Conservation (phyloP, 140 eudicot genomes). For the Stevia rebaudiana region DNA sequence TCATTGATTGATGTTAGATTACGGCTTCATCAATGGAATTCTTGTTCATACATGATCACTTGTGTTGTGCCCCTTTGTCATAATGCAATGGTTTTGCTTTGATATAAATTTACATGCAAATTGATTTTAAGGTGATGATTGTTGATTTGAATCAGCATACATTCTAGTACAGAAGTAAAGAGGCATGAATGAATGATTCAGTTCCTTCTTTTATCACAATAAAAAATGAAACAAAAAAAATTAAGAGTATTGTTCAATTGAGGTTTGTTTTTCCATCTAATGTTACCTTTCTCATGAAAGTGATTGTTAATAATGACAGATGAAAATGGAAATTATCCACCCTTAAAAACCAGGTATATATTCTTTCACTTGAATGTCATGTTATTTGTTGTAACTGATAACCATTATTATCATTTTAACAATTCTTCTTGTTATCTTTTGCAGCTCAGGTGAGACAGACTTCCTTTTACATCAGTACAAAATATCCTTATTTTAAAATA, state of each 20-base stretch:
- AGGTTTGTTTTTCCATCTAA: background rate
- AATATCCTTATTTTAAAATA: background rate
- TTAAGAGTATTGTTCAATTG: background rate
- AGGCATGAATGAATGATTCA: too few relatives aligned
- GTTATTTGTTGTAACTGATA: background rate
- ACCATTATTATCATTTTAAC: slow-evolving; percentile 16
- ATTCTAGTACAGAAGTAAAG: too few relatives aligned
- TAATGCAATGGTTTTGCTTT: too few relatives aligned
- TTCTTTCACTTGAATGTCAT: slow-evolving; percentile 6
- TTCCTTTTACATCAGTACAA: slow-evolving; percentile 23
- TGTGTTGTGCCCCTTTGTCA: too few relatives aligned
- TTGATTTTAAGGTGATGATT: too few relatives aligned
- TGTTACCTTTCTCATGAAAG: background rate
- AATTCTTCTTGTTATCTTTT: slow-evolving; percentile 19
- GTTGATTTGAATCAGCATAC: background rate
- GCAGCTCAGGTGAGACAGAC: slow-evolving; percentile 62
- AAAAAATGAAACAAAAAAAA: too few relatives aligned
- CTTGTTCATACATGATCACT: too few relatives aligned
- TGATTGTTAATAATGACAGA: slow-evolving; percentile 30
- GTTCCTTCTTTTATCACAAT: too few relatives aligned
- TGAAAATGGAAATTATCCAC: slow-evolving; percentile 47
- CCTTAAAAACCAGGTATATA: slow-evolving; percentile 43
- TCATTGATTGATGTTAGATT: too few relatives aligned
- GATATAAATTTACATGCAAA: too few relatives aligned
- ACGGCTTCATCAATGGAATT: too few relatives aligned